Evolutionary conservation across 768 basidiomycete species (phyloP).

Genomic region (Wakefieldia striispora): DNA sequence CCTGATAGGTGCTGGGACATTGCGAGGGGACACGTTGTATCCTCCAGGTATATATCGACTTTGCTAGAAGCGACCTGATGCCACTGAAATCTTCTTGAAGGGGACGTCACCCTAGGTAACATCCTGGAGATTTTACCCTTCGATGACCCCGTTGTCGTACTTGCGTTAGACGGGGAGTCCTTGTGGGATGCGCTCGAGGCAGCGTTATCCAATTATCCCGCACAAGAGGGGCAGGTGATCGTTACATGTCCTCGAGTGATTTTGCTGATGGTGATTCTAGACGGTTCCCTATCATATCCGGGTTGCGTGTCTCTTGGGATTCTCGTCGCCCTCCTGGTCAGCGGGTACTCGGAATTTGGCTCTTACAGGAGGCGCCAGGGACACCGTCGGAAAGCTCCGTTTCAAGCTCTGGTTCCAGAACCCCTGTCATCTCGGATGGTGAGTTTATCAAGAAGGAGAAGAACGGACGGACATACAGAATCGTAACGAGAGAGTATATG

Average conservation of each 20-base stretch:
- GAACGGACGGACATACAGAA: slow-evolving; percentile 61
- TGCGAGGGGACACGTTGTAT: slow-evolving; percentile 84
- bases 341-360: slow-evolving; percentile 73
- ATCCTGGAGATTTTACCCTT: slow-evolving; percentile 89
- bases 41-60: slow-evolving; percentile 57
- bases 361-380: slow-evolving; percentile 39
- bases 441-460: slow-evolving; percentile 54
- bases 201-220: slow-evolving; percentile 74
- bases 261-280: slow-evolving; percentile 36
- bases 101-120: slow-evolving; percentile 78
- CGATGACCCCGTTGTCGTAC: slow-evolving; percentile 77
- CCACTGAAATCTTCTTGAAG: slow-evolving; percentile 33
- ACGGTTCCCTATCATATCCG: slow-evolving; percentile 86
- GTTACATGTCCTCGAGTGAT: neutral
- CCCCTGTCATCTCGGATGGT: slow-evolving; percentile 40
- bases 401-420: slow-evolving; percentile 20
- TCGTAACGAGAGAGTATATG: slow-evolving; percentile 89
- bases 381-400: slow-evolving; percentile 21
- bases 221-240: slow-evolving; percentile 81
- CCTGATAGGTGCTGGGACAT: slow-evolving; percentile 77
- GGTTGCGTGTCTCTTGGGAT: slow-evolving; percentile 85
- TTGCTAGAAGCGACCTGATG: neutral
- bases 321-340: slow-evolving; percentile 67
- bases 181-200: slow-evolving; percentile 81
- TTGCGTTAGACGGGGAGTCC: slow-evolving; percentile 74